A percentile compares a stretch with the other conserved stretches of the same genome.
phyloP scores from a whole-genome alignment of 306 rosid species.

The Fragaria vesca region DNA sequence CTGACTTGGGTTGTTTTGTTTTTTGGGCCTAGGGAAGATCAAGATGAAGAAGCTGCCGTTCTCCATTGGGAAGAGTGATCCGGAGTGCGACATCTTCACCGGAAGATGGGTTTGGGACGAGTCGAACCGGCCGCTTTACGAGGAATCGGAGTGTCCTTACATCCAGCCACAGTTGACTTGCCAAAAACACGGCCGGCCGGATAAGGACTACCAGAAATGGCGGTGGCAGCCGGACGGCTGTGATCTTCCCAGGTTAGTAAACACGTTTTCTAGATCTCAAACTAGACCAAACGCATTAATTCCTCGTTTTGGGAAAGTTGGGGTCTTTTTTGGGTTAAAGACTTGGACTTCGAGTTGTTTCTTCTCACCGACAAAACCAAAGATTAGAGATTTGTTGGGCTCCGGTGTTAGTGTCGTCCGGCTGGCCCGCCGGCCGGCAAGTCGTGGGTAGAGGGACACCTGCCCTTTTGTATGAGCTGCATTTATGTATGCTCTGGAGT shows the following conservation, averaged over 20 bases:
- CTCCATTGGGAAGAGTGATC: slow-evolving; percentile 50
- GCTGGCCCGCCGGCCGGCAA: slow-evolving; percentile 9
- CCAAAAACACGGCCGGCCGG: slow-evolving; percentile 82
- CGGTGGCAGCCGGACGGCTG: slow-evolving; percentile 92
- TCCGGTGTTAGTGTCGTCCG: not conserved
- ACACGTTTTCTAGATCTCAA: not conserved
- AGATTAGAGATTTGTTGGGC: not conserved
- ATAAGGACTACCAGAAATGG: slow-evolving; percentile 69
- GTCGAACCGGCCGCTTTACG: slow-evolving; percentile 60
- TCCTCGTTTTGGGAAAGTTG: not conserved
- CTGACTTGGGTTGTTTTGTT: slow-evolving; percentile 22
- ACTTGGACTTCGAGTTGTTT: not conserved
- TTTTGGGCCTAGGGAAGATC: slow-evolving; percentile 41
- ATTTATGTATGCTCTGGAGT: not conserved
- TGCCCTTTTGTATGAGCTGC: slow-evolving; percentile 4
- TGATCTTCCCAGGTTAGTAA: slow-evolving; percentile 68
- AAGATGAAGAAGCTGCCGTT: slow-evolving; percentile 48
- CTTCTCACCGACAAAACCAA: slow-evolving; percentile 8
- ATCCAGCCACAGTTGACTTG: slow-evolving; percentile 95
- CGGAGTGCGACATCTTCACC: slow-evolving; percentile 68
- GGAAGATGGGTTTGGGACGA: slow-evolving; percentile 90
- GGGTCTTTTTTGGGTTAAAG: not conserved
- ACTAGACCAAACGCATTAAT: not conserved
- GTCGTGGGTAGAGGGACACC: not conserved
- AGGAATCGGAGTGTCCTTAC: slow-evolving; percentile 95